Base-by-base conservation (phyloP, 2,329 filamentous ascomycete species). In the Curvularia hawaiiensis region DNA sequence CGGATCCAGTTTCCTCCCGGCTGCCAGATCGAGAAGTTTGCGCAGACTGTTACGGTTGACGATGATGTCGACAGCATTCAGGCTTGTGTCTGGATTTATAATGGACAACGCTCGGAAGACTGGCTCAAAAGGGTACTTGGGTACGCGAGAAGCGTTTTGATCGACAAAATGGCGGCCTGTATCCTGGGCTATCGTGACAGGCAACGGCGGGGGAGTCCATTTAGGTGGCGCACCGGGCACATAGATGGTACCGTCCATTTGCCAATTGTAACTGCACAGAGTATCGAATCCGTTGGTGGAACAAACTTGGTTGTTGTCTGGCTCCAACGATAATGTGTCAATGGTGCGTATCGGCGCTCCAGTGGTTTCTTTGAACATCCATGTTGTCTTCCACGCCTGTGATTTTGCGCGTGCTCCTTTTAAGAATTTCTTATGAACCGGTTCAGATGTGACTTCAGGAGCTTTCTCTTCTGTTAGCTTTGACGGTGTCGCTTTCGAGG, bases 141-240 rank as follows among this genome's bases (percentile, higher is more conserved):
- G 72, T 5, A 67, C 58, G 16, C 69, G 69, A n/a, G 56, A 54
- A 12, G 61, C 61, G 57, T 73, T 73, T 59, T 72, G 68, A 50
- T 74, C 67, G n/a, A 68, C 57, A 50, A 61, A 70, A 12, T 54
- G 51, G 11, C 44, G 35, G 14, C 63, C 61, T 1, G 30, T 39
- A 46, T 67, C 61, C 24, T 43, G 47, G 2, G 41, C 30, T 2
- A 68, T 50, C 33, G 48, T 60, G 31, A 50, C 40, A 11, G 66
- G 66, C 18, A 68, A 43, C 0, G 54, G 14, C 22, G 47, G 58
- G 24, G 61, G 60, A 12, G 31, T 52, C 66, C 66, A 68, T 50
- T 53, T 61, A 3, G 63, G 66, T 35, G 64, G 64, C n/a, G 51
- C 59, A 47, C 63, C 66, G 52, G 58, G 64, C 2, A 68, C 61